phyloP scores from a whole-genome alignment of 2,329 filamentous ascomycete genomes.

The Colletotrichum endophyticum region DNA sequence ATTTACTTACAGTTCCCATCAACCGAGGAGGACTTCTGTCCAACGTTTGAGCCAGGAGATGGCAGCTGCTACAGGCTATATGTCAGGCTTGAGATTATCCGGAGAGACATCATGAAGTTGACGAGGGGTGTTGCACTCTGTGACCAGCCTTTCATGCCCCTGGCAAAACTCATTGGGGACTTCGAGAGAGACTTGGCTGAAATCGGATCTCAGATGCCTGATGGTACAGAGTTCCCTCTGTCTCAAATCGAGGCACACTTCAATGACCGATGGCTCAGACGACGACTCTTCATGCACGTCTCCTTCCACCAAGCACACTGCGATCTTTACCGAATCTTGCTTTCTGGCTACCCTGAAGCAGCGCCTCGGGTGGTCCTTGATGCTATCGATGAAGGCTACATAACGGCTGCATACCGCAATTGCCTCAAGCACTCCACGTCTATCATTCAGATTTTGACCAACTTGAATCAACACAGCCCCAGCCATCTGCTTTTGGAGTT shows the following conservation, averaged over 20 bases:
- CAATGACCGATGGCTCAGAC: slow-evolving; percentile 22
- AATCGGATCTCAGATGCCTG: slow-evolving; percentile 21
- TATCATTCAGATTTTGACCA: slow-evolving; percentile 38
- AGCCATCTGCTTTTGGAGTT: slow-evolving; percentile 37
- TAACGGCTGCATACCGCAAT: slow-evolving; percentile 31
- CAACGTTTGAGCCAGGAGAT: slow-evolving; percentile 7
- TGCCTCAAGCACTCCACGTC: slow-evolving; percentile 42
- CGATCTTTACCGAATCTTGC: slow-evolving; percentile 47
- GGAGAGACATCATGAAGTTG: slow-evolving; percentile 28
- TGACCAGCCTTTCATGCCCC: slow-evolving; percentile 23
- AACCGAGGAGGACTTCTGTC: slow-evolving; percentile 45
- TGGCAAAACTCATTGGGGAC: slow-evolving; percentile 23
- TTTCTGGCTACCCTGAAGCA: slow-evolving; percentile 44
- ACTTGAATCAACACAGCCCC: slow-evolving; percentile 29
- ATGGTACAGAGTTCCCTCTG: slow-evolving; percentile 18
- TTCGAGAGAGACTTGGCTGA: slow-evolving; percentile 21
- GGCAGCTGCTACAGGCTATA: slow-evolving; percentile 22
- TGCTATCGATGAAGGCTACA: slow-evolving; percentile 29
- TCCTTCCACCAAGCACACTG: slow-evolving; percentile 48
- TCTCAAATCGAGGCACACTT: slow-evolving; percentile 6
- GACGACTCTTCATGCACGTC: slow-evolving; percentile 34
- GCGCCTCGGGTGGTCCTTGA: slow-evolving; percentile 35
- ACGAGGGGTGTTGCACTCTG: slow-evolving; percentile 24
- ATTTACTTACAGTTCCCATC: slow-evolving; percentile 46
- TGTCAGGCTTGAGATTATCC: slow-evolving; percentile 26